Base-by-base conservation (phyloP, 768 basidiomycete species). In the Termitomyces bulborhizus region DNA sequence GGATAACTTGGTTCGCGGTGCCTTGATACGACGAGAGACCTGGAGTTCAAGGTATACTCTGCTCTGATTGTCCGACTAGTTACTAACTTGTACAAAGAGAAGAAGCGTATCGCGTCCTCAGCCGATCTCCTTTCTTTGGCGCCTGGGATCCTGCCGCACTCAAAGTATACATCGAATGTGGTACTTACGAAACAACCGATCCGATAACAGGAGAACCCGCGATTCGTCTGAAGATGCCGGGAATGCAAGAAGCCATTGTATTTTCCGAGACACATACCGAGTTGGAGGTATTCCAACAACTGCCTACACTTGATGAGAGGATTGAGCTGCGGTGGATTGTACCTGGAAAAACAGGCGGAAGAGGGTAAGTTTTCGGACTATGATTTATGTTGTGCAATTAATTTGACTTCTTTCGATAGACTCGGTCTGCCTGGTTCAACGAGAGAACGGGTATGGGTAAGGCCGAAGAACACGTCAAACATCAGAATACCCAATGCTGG, bases 81-180 rank as follows among this genome's bases (percentile, higher is more conserved):
- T 6, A 34, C 15, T 27, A 32, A 34, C 26, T 16, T 44, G 11
- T 29, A 7, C 56, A 31, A 58, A 87, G 89, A 42, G 79, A 84
- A 40, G 86, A 85, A 55, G 91, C 88, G 1, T 63, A 76, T 5
- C 63, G 60, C 8, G 60, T 68, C 6, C 79, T 91, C 63, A 57
- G 64, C 49, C 68, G 72, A 51, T 79, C 72, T 31, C 77, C 84
- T 0, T 93, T 92, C 76, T 94, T 93, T 66, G 60, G 63, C 3
- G 69, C 75, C 1, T 93, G 90, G 91, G 76, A 91, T 63, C 80
- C 82, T 0, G 77, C 73, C 0, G 82, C 80, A 4, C 73, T 93
- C 27, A 69, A 73, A 39, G 53, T 73, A 18, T 92, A 91, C 63
- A 69, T 88, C 53, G 76, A 85, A 29, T 75, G 81, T 56, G 88